phyloP scores from a whole-genome alignment of 805 yeast species.

The Lachancea fermentati region DNA sequence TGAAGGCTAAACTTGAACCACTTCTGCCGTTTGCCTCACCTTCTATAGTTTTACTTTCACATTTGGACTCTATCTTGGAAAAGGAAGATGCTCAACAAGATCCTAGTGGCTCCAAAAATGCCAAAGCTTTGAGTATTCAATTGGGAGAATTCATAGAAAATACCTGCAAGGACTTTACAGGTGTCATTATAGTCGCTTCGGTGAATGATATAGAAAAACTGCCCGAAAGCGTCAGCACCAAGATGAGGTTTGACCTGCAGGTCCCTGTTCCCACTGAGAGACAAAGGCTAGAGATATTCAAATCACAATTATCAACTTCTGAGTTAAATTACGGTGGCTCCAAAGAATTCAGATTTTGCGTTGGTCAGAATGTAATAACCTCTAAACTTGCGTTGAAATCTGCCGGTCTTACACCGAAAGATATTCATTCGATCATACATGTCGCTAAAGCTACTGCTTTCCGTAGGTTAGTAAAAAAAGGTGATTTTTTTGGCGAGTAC shows the following conservation, averaged over 20 bases:
- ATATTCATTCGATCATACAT: conserved; percentile 63
- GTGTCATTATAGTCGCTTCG: conserved; percentile 57
- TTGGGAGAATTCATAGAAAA: conserved; percentile 54
- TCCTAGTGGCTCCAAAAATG: conserved; percentile 31
- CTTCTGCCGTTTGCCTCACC: conserved; percentile 41
- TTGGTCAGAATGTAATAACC: conserved; percentile 37
- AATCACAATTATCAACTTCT: conserved; percentile 37
- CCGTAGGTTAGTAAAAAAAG: not conserved
- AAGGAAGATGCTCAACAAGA: conserved; percentile 56
- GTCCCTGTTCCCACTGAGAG: conserved; percentile 72
- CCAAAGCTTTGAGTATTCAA: conserved; percentile 38
- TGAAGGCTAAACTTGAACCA: conserved; percentile 72
- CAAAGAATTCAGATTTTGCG: not conserved
- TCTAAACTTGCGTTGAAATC: conserved; percentile 69
- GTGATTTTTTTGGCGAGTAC: conserved; percentile 1
- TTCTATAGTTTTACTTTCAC: conserved; percentile 55
- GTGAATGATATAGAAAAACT: conserved; percentile 62
- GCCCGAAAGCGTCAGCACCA: conserved; percentile 58
- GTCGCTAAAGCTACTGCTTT: conserved; percentile 54
- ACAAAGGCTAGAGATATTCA: conserved; percentile 64
- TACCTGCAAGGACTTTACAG: conserved; percentile 35
- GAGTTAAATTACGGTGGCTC: conserved; percentile 1
- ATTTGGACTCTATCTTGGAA: conserved; percentile 69
- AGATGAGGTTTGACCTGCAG: conserved; percentile 70
- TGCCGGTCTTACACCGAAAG: conserved; percentile 88